Evolutionary conservation across 176 grass and related monocot genomes (phyloP).

Genomic region (Thalia dealbata): DNA sequence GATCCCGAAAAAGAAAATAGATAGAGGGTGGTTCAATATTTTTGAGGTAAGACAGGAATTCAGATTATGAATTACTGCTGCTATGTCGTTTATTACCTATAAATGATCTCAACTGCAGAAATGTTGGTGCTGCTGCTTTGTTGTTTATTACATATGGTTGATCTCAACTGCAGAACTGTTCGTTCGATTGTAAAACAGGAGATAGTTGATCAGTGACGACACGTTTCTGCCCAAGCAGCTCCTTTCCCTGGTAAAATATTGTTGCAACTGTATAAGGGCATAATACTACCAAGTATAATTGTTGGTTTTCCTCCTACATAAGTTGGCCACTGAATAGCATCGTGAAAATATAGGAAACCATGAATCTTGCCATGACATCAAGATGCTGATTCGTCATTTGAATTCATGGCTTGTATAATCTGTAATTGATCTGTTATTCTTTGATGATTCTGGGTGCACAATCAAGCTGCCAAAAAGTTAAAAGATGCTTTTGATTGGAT

Average conservation of each 20-base stretch:
- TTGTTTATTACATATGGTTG: too few relatives aligned
- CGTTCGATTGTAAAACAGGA: neutral
- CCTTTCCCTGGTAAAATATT: neutral
- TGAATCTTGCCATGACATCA: too few relatives aligned
- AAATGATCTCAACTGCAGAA: too few relatives aligned
- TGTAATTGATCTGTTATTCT: too few relatives aligned
- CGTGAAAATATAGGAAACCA: neutral
- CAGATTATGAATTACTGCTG: neutral
- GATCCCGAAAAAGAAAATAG: constrained; percentile 40
- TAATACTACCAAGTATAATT: neutral
- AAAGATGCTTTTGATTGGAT: neutral
- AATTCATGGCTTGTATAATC: too few relatives aligned
- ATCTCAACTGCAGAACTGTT: neutral
- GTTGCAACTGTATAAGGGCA: neutral
- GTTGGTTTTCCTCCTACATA: neutral
- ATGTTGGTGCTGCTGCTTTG: neutral
- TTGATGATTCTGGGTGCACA: neutral
- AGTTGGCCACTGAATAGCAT: neutral
- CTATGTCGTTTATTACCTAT: neutral
- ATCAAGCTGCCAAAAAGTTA: neutral
- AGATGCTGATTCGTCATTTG: too few relatives aligned
- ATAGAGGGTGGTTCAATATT: neutral
- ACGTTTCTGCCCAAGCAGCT: neutral
- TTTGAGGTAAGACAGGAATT: neutral
- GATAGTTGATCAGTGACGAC: neutral